Conservation (phyloP, 345 rosid species). For the Euphorbia pulcherrima region DNA sequence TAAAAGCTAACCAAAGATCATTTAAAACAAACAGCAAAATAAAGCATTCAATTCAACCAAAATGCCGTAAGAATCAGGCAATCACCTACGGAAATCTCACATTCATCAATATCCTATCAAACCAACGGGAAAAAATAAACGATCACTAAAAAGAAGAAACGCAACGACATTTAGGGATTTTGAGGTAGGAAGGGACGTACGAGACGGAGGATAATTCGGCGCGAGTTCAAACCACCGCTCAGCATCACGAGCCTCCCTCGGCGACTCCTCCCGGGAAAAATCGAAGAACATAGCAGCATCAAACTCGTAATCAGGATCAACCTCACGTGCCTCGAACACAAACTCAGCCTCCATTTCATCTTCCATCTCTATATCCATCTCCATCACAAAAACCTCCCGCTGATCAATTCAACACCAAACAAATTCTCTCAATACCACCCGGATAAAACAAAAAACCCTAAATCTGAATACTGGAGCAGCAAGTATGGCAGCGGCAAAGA, state of each 20-base stretch:
- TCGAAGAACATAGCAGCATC: conserved; percentile 80
- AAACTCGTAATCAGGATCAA: conserved; percentile 85
- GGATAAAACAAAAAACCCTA: no score
- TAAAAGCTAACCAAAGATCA: conserved; percentile 2
- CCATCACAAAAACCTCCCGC: not conserved
- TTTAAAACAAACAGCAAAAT: not conserved
- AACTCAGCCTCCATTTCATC: conserved; percentile 46
- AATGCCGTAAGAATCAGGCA: not conserved
- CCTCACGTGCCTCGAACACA: conserved; percentile 68
- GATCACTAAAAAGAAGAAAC: not conserved
- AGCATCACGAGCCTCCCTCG: conserved; percentile 50
- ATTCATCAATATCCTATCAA: conserved; percentile 4
- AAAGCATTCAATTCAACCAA: no score
- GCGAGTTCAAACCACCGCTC: conserved; percentile 85
- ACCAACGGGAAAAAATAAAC: not conserved
- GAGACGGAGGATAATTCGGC: conserved; percentile 73
- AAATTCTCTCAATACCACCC: not conserved
- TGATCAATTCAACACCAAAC: not conserved
- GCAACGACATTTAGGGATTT: not conserved
- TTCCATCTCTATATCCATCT: no score
- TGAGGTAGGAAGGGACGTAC: conserved; percentile 43
- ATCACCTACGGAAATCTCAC: not conserved
- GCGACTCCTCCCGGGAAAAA: conserved; percentile 62
- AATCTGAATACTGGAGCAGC: not conserved
- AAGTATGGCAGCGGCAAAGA: not conserved